Evolutionary conservation across 2,329 filamentous ascomycete genomes (phyloP).

Genomic region (Colletotrichum neosansevieriae): DNA sequence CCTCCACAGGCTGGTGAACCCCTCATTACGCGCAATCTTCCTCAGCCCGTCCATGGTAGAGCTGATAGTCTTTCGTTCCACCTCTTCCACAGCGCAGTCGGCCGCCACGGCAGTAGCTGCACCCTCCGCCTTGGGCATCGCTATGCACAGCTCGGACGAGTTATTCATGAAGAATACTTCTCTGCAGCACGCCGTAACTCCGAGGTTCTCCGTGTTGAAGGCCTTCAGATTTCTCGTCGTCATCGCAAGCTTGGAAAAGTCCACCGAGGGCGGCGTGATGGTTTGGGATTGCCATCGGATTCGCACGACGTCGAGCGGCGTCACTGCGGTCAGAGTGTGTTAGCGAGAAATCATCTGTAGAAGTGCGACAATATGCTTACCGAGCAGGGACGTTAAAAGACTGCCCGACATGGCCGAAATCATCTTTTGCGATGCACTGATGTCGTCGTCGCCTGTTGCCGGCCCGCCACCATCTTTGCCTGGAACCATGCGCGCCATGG

Average conservation of each 20-base stretch:
- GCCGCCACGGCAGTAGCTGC: conserved; percentile 62
- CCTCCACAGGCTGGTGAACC: conserved; percentile 87
- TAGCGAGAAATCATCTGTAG: conserved; percentile 19
- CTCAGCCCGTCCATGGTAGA: conserved; percentile 92
- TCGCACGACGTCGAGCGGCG: conserved; percentile 95
- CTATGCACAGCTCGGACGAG: conserved; percentile 83
- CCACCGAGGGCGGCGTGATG: conserved; percentile 62
- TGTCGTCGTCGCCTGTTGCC: conserved; percentile 64
- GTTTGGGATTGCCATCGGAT: conserved; percentile 92
- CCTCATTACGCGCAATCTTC: conserved; percentile 96
- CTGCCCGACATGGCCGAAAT: conserved; percentile 92
- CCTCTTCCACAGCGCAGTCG: conserved; percentile 89
- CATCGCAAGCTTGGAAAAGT: conserved; percentile 68
- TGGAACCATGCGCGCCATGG: conserved; percentile 47
- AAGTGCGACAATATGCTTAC: conserved; percentile 61
- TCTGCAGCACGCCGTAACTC: conserved; percentile 93
- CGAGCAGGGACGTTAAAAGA: conserved; percentile 87
- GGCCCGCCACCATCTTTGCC: conserved; percentile 38
- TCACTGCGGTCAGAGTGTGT: conserved; percentile 69
- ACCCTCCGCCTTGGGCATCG: conserved; percentile 67
- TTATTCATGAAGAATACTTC: conserved; percentile 98
- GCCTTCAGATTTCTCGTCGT: conserved; percentile 71
- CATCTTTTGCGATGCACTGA: conserved; percentile 92
- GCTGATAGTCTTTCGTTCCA: conserved; percentile 84
- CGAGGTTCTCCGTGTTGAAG: conserved; percentile 82